phyloP scores from a whole-genome alignment of 352 stramenopile species.

The Pythium phragmiticola region DNA sequence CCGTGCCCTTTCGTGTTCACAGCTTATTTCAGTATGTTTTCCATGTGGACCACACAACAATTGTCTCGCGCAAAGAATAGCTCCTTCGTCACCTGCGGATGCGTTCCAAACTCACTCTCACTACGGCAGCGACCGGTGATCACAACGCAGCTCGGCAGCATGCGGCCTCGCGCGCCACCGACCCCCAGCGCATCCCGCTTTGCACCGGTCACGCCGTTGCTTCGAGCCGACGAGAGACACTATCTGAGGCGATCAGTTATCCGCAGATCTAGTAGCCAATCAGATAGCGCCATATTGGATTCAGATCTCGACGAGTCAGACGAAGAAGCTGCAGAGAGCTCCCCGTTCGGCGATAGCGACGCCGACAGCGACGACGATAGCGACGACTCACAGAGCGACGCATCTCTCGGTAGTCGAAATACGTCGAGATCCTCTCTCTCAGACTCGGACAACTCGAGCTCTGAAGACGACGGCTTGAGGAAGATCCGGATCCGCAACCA shows the following conservation, averaged over 20 bases:
- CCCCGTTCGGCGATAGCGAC: conserved; percentile 7
- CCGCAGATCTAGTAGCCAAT: conserved; percentile 17
- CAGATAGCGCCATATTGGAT: conserved; percentile 15
- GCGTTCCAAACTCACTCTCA: no score
- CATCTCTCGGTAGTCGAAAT: conserved; percentile 13
- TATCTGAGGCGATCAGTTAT: conserved; percentile 17
- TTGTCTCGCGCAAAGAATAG: conserved; percentile 13
- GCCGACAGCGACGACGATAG: conserved; percentile 19
- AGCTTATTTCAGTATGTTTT: background rate
- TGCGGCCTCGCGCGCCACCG: background rate
- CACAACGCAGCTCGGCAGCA: background rate
- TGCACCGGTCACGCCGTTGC: conserved; percentile 18
- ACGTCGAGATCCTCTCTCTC: conserved; percentile 14
- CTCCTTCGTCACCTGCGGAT: background rate
- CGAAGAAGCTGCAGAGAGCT: conserved; percentile 4
- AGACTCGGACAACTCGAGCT: conserved; percentile 14
- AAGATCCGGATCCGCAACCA: background rate
- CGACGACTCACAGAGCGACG: background rate
- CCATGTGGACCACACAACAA: background rate
- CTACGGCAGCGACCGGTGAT: no score
- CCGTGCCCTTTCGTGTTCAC: conserved; percentile 12
- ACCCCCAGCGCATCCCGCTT: background rate
- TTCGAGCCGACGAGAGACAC: background rate
- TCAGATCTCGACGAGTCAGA: conserved; percentile 25
- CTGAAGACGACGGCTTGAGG: background rate